These are phyloP conservation scores for Globisporangium middletonii DNA, from an alignment of 352 stramenopile genomes.

Conservation along the genomic window DNA sequence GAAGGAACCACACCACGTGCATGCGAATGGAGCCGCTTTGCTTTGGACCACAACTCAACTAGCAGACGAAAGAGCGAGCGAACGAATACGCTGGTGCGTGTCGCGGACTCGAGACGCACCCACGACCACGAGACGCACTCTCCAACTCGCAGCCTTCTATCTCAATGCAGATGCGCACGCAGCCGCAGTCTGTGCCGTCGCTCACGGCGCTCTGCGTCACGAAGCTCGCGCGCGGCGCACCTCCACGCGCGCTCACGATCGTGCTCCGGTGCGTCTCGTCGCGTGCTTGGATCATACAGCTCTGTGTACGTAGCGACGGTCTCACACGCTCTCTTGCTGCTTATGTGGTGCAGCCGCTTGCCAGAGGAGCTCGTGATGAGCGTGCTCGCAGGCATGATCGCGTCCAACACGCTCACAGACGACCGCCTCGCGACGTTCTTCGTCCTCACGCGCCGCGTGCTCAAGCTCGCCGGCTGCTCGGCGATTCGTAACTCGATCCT, in stretches of 20 bases:
- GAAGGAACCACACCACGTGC: neutral
- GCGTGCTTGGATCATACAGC: neutral
- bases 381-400: conserved; percentile 66
- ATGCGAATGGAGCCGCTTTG: neutral
- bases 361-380: conserved; percentile 80
- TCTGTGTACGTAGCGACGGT: neutral
- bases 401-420: conserved; percentile 69
- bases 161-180: neutral
- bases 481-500: conserved; percentile 84
- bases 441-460: conserved; percentile 62
- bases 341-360: conserved; percentile 32
- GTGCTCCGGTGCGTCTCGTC: conserved; percentile 50
- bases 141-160: neutral
- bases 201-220: conserved; percentile 60
- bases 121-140: neutral
- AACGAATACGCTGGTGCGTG: neutral
- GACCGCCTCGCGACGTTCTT: conserved; percentile 82
- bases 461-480: conserved; percentile 65
- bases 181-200: conserved; percentile 27
- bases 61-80: neutral
- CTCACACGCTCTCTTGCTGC: neutral
- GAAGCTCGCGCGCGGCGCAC: conserved; percentile 41
- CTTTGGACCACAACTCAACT: neutral
- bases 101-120: neutral
- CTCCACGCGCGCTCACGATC: conserved; percentile 45